Conservation (phyloP, 2,329 filamentous ascomycete genomes). For the Elsinoe australis region DNA sequence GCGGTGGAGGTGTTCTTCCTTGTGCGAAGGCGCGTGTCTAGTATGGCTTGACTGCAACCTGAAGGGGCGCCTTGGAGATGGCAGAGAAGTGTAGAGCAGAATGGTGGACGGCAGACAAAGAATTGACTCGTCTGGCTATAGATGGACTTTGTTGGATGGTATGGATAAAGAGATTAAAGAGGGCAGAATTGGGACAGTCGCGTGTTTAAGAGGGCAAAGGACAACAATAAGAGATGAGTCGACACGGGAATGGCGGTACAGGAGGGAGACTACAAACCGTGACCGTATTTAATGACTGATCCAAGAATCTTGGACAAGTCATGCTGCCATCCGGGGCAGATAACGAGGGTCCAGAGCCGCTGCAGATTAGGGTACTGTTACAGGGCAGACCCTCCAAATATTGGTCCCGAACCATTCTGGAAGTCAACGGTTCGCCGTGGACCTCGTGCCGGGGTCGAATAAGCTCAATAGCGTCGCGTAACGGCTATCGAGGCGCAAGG, state of each 20-base stretch:
- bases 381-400: constrained; percentile 13
- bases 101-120: background rate
- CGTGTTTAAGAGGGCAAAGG: background rate
- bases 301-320: background rate
- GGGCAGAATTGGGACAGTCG: constrained; percentile 5
- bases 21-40: background rate
- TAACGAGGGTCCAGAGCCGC: constrained; percentile 15
- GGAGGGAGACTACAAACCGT: constrained; percentile 8
- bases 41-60: too few relatives aligned
- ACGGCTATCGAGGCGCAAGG: constrained; percentile 4
- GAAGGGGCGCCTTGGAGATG: background rate
- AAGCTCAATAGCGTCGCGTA: constrained; percentile 10
- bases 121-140: background rate
- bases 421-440: background rate
- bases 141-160: background rate
- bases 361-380: constrained; percentile 11
- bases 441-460: constrained; percentile 3
- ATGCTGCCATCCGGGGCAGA: constrained; percentile 2
- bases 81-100: too few relatives aligned
- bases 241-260: background rate
- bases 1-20: background rate
- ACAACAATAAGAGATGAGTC: constrained; percentile 9
- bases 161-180: background rate
- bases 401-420: constrained; percentile 2
- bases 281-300: constrained; percentile 10